Evolutionary conservation across 2,329 filamentous ascomycete genomes (phyloP).

Genomic region (Dryadomyces sulphureus): DNA sequence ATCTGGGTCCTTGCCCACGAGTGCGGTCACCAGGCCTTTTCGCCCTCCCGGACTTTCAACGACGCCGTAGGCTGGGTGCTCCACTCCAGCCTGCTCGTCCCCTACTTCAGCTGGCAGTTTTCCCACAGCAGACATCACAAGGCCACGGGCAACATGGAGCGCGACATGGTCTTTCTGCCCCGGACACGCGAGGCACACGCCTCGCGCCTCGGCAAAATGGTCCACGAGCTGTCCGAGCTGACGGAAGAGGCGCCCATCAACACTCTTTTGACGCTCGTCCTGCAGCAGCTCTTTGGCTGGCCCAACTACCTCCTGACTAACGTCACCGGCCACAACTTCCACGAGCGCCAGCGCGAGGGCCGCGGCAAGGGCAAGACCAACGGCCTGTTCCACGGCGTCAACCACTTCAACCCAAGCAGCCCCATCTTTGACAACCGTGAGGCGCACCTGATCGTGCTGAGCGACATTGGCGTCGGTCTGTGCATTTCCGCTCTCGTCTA

Average conservation of each 20-base stretch:
- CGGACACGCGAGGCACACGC: slow-evolving; percentile 76
- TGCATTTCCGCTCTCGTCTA: slow-evolving; percentile 46
- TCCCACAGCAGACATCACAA: slow-evolving; percentile 99
- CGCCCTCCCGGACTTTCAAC: slow-evolving; percentile 78
- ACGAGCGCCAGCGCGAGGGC: slow-evolving; percentile 80
- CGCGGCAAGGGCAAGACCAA: slow-evolving; percentile 88
- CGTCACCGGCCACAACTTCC: slow-evolving; percentile 91
- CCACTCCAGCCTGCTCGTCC: slow-evolving; percentile 73
- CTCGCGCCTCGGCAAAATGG: slow-evolving; percentile 53
- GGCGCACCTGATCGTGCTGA: slow-evolving; percentile 71
- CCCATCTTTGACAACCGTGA: slow-evolving; percentile 88
- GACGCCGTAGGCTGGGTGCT: slow-evolving; percentile 84
- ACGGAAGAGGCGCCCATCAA: slow-evolving; percentile 87
- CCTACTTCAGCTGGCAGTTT: slow-evolving; percentile 99
- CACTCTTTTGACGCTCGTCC: slow-evolving; percentile 58
- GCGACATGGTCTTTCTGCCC: slow-evolving; percentile 98
- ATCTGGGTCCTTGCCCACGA: slow-evolving; percentile 96
- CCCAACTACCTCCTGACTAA: slow-evolving; percentile 82
- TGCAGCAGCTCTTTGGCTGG: slow-evolving; percentile 88
- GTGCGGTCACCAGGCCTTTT: slow-evolving; percentile 95
- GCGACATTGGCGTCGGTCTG: slow-evolving; percentile 66
- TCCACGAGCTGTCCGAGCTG: slow-evolving; percentile 75
- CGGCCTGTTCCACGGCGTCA: slow-evolving; percentile 66
- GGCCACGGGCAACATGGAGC: slow-evolving; percentile 90
- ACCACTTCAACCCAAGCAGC: slow-evolving; percentile 83